Conservation (phyloP, 306 rosid genomes). For the Prunus armeniaca region DNA sequence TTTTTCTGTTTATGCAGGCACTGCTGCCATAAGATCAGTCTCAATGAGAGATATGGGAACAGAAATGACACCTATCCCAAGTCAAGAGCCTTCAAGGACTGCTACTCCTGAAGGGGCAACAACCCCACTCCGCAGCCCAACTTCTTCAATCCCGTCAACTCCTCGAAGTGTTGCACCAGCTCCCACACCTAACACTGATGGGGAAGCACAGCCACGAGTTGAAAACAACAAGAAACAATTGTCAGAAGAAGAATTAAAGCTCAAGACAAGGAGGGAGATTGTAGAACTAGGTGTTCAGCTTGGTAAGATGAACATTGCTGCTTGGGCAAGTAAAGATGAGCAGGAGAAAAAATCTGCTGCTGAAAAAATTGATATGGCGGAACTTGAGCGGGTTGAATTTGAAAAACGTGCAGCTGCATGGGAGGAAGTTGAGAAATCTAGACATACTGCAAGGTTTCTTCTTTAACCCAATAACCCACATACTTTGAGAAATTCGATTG, state of each 20-base stretch:
- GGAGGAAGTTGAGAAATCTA: constrained; percentile 90
- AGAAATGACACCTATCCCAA: constrained; percentile 91
- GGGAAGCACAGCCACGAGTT: constrained; percentile 31
- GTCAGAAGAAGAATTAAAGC: constrained; percentile 82
- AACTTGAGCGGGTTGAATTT: constrained; percentile 58
- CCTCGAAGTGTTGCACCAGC: constrained; percentile 76
- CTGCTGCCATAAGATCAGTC: constrained; percentile 74
- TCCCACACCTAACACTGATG: constrained; percentile 50
- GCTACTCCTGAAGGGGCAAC: constrained; percentile 83
- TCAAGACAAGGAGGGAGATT: constrained; percentile 87
- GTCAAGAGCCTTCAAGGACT: constrained; percentile 92
- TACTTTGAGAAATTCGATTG: constrained; percentile 7
- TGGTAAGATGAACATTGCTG: constrained; percentile 89
- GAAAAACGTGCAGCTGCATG: constrained; percentile 79
- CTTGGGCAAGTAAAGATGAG: constrained; percentile 91
- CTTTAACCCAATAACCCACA: constrained; percentile 9
- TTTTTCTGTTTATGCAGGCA: constrained; percentile 40
- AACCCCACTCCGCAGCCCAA: constrained; percentile 80
- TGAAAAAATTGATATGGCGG: constrained; percentile 23
- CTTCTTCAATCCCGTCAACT: constrained; percentile 79
- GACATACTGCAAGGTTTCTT: constrained; percentile 79
- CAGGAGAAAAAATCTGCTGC: constrained; percentile 41
- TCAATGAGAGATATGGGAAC: constrained; percentile 99
- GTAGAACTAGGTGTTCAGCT: constrained; percentile 90
- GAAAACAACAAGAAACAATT: constrained; percentile 41